These are phyloP conservation scores for Vanderwaltozyma tropicalis DNA, from an alignment of 805 yeast species.

Conservation along the genomic window DNA sequence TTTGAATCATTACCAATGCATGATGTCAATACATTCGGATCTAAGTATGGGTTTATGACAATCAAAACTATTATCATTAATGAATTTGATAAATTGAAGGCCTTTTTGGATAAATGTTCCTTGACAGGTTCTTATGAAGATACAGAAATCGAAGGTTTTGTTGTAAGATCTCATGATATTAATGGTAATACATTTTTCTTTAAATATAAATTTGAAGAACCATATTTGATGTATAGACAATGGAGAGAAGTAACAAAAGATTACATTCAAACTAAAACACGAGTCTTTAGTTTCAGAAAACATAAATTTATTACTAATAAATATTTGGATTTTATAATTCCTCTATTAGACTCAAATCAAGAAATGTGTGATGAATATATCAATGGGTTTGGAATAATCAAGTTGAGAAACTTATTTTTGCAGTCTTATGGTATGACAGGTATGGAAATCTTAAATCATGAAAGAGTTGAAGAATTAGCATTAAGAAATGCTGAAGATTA, in stretches of 20 bases:
- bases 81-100: conserved; percentile 33
- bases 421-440: conserved; percentile 45
- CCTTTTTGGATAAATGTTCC: conserved; percentile 46
- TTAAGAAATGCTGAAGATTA: conserved; percentile 30
- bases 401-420: conserved; percentile 57
- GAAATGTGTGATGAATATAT: conserved; percentile 36
- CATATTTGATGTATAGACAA: conserved; percentile 81
- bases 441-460: conserved; percentile 43
- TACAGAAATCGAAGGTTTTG: conserved; percentile 87
- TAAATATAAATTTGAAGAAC: conserved; percentile 92
- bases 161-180: conserved; percentile 50
- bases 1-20: conserved; percentile 60
- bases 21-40: conserved; percentile 50
- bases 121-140: conserved; percentile 61
- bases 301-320: conserved; percentile 53
- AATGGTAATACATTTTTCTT: conserved; percentile 52
- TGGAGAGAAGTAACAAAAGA: conserved; percentile 78
- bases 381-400: conserved; percentile 62
- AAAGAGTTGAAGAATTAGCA: conserved; percentile 29
- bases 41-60: conserved; percentile 57
- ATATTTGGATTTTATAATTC: conserved; percentile 58
- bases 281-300: conserved; percentile 34
- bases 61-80: conserved; percentile 38
- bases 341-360: conserved; percentile 42
- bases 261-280: conserved; percentile 31